Evolutionary conservation across 2,329 filamentous ascomycete genomes (phyloP).

Genomic region (Apiospora kogelbergensis): DNA sequence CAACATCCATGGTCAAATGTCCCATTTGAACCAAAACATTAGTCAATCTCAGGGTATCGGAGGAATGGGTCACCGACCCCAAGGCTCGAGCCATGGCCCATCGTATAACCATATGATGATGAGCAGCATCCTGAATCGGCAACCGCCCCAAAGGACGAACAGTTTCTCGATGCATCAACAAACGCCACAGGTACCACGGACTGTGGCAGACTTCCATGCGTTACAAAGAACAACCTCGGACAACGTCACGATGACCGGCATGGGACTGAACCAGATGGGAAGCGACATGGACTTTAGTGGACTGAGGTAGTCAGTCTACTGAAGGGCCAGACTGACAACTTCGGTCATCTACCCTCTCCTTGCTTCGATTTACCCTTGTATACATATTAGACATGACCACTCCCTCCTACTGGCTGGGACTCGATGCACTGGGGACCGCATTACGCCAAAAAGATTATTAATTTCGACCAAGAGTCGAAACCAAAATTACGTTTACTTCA

Average conservation of each 20-base stretch:
- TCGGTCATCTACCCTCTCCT: not conserved
- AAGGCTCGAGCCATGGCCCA: slow-evolving; percentile 25
- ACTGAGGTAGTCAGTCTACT: not conserved
- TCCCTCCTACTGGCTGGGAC: not conserved
- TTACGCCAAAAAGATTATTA: not conserved
- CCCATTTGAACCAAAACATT: slow-evolving; percentile 29
- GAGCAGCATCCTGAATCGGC: slow-evolving; percentile 33
- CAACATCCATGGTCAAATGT: slow-evolving; percentile 33
- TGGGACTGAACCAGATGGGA: slow-evolving; percentile 35
- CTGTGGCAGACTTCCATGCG: slow-evolving; percentile 50
- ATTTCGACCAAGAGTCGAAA: not conserved
- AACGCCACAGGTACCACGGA: slow-evolving; percentile 36
- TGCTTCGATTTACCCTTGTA: not conserved
- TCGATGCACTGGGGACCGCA: not conserved
- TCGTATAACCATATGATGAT: slow-evolving; percentile 29
- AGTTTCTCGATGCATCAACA: slow-evolving; percentile 41
- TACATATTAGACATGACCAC: not conserved
- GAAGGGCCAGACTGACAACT: not conserved
- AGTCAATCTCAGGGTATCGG: slow-evolving; percentile 32
- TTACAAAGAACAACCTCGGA: slow-evolving; percentile 47
- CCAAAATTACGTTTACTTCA: not conserved
- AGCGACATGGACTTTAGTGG: slow-evolving; percentile 39
- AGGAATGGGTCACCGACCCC: slow-evolving; percentile 31
- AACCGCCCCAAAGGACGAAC: slow-evolving; percentile 35
- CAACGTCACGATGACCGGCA: slow-evolving; percentile 32